Percentiles rank a stretch among this genome's conserved stretches.
Conservation (phyloP, 2,329 filamentous ascomycete species). For the Xylariaceae sp. region DNA sequence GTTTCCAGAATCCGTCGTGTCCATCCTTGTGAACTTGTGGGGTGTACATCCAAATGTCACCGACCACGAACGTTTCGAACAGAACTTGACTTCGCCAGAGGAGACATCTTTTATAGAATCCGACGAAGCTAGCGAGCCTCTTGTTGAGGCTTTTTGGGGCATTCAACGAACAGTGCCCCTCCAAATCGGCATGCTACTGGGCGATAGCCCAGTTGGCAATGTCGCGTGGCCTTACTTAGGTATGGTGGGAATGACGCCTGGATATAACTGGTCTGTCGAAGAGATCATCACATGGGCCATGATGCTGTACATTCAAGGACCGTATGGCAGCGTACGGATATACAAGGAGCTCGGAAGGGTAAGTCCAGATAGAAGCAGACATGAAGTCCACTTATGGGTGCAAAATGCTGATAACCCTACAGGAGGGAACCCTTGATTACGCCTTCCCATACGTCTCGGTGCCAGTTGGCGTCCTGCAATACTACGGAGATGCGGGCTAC, state of each 20-base stretch:
- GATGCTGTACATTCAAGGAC: background rate
- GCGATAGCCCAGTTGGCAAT: background rate
- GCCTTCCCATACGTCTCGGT: too few relatives aligned
- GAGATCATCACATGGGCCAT: background rate
- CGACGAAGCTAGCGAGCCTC: background rate
- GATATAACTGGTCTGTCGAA: background rate
- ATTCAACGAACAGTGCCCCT: background rate
- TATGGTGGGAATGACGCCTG: background rate
- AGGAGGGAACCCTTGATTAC: too few relatives aligned
- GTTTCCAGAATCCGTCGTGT: background rate
- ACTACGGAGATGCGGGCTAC: too few relatives aligned
- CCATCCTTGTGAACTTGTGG: conserved; percentile 1
- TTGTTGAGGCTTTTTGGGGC: too few relatives aligned
- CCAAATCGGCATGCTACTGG: background rate
- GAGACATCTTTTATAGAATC: background rate
- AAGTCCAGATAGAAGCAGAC: too few relatives aligned
- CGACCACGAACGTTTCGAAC: background rate
- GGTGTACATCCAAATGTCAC: background rate
- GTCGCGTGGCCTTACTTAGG: background rate
- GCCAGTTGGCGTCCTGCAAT: too few relatives aligned
- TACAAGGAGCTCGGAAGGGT: too few relatives aligned
- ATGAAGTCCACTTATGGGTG: too few relatives aligned
- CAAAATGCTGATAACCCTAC: too few relatives aligned
- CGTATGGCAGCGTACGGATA: too few relatives aligned
- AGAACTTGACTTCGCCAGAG: background rate